Evolutionary conservation across 768 basidiomycete species (phyloP).

Genomic region (Naganishia onofrii): DNA sequence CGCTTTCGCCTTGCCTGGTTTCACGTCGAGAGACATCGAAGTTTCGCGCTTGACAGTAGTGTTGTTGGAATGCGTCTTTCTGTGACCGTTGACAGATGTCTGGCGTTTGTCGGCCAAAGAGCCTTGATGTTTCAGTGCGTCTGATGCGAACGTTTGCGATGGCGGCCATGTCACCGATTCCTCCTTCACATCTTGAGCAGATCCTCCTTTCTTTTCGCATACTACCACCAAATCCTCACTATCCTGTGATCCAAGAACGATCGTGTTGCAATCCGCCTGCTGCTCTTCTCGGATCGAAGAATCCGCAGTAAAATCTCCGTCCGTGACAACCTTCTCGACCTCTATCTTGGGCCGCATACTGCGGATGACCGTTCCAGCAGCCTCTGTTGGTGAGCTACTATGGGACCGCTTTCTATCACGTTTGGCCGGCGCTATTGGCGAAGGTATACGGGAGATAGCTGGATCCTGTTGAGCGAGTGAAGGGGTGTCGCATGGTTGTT

Average conservation of each 20-base stretch:
- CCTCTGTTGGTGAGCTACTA: neutral
- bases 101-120: neutral
- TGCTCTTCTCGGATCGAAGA: too few species aligned
- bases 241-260: neutral
- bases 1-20: neutral
- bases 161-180: conserved; percentile 21
- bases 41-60: neutral
- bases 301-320: neutral
- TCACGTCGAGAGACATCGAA: neutral
- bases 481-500: neutral
- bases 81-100: neutral
- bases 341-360: neutral
- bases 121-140: conserved; percentile 16
- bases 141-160: conserved; percentile 6
- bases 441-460: too few species aligned
- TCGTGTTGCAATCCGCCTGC: neutral
- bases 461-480: neutral
- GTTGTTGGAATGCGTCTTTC: neutral
- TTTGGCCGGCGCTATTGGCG: neutral
- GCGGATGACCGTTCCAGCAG: neutral
- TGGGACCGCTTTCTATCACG: neutral
- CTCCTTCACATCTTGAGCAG: neutral
- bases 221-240: neutral
- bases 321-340: neutral
- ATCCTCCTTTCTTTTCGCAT: neutral